Evolutionary conservation across 768 basidiomycete genomes (phyloP).

Genomic region (Gelatoporia subvermispora): DNA sequence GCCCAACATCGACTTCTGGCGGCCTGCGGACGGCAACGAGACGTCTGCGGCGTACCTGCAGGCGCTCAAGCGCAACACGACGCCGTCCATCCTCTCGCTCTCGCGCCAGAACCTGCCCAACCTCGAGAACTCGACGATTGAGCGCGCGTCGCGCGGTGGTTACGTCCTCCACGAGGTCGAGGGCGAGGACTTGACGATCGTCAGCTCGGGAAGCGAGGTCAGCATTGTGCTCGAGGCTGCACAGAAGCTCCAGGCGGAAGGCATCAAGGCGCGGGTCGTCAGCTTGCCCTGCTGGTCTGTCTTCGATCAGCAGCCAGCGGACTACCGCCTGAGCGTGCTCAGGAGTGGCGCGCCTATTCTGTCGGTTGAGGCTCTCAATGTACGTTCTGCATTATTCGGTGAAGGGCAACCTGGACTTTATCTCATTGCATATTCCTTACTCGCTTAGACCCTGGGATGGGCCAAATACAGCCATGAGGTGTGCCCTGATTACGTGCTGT

Average conservation of each 20-base stretch:
- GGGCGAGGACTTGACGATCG: conserved; percentile 82
- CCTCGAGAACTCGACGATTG: conserved; percentile 82
- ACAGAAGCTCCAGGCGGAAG: conserved; percentile 68
- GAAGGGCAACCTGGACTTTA: background rate
- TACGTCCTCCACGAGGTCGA: conserved; percentile 84
- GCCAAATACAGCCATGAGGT: conserved; percentile 85
- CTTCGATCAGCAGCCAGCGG: conserved; percentile 75
- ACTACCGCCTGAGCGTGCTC: conserved; percentile 80
- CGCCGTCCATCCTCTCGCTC: conserved; percentile 79
- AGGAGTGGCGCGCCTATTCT: conserved; percentile 87
- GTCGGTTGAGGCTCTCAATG: conserved; percentile 78
- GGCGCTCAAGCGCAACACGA: conserved; percentile 67
- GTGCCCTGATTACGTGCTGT: conserved; percentile 14
- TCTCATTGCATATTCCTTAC: background rate
- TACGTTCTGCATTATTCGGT: conserved; percentile 26
- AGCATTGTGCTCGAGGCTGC: conserved; percentile 84
- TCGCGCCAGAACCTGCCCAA: conserved; percentile 93
- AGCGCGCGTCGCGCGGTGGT: conserved; percentile 78
- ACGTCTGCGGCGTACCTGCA: conserved; percentile 89
- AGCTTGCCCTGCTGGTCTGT: conserved; percentile 88
- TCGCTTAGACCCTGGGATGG: conserved; percentile 68
- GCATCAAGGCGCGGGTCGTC: conserved; percentile 78
- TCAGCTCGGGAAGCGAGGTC: conserved; percentile 88
- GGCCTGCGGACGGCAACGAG: conserved; percentile 94
- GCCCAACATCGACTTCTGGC: conserved; percentile 91